phyloP scores from a whole-genome alignment of 2,329 filamentous ascomycete genomes.

The Fusarium napiforme region DNA sequence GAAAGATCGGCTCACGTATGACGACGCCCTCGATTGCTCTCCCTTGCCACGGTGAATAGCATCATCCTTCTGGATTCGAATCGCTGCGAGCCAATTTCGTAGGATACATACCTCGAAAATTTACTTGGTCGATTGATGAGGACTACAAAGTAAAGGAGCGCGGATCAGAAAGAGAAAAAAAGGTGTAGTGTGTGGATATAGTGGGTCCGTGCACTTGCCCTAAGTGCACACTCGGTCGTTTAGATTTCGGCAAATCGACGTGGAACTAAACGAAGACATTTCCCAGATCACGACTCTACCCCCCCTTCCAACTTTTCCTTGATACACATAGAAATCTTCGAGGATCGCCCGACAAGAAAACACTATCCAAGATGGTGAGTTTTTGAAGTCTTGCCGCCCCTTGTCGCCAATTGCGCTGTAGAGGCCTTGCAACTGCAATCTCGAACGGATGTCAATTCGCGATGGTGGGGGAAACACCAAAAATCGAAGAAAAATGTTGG shows the following conservation, averaged over 20 bases:
- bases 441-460: constrained; percentile 14
- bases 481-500: constrained; percentile 4
- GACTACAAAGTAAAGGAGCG: constrained; percentile 41
- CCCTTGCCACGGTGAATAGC: constrained; percentile 65
- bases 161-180: constrained; percentile 22
- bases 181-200: constrained; percentile 44
- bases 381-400: constrained; percentile 8
- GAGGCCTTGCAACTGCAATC: neutral
- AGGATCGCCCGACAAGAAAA: constrained; percentile 73
- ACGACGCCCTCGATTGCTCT: constrained; percentile 66
- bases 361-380: constrained; percentile 70
- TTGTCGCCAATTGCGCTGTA: constrained; percentile 33
- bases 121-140: constrained; percentile 43
- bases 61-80: constrained; percentile 53
- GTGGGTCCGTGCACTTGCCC: constrained; percentile 58
- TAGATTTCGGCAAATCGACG: constrained; percentile 53
- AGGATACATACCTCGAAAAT: constrained; percentile 61
- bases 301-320: constrained; percentile 43
- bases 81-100: constrained; percentile 46
- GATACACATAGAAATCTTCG: constrained; percentile 66
- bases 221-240: constrained; percentile 52
- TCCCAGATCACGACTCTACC: constrained; percentile 47
- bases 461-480: constrained; percentile 15
- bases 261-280: constrained; percentile 47
- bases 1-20: constrained; percentile 37